Conservation (phyloP, 305 asterid species). For the Solanum hybrid region DNA sequence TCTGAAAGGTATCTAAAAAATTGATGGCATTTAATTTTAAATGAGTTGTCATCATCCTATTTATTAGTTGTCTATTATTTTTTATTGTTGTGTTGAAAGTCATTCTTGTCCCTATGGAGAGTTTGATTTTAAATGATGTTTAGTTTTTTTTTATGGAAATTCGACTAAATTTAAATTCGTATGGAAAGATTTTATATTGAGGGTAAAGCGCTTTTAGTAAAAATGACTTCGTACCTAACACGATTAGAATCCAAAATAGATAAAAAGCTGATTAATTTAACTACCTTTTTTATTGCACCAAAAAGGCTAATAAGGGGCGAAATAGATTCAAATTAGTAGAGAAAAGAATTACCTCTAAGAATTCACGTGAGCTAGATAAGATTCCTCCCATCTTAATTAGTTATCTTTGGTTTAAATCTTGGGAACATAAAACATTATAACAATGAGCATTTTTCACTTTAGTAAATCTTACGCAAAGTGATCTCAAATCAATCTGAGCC, state of each 20-base stretch:
- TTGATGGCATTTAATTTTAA: background rate
- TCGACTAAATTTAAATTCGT: background rate
- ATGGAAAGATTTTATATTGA: accelerated
- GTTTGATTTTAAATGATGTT: background rate
- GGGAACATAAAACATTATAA: background rate
- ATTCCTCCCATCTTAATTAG: background rate
- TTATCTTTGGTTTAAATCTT: background rate
- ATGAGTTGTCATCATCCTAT: background rate
- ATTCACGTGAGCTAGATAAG: background rate
- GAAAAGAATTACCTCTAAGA: too few species aligned
- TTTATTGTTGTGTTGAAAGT: background rate
- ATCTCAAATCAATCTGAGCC: background rate
- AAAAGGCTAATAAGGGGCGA: background rate
- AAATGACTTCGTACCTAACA: background rate
- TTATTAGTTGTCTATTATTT: background rate
- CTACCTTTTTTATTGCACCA: background rate
- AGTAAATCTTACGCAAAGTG: background rate
- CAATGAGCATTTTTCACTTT: background rate
- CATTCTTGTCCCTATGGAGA: background rate
- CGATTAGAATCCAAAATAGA: background rate
- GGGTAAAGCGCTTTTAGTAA: accelerated
- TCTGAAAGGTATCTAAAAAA: background rate
- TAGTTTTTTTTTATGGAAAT: background rate
- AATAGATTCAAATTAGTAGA: background rate
- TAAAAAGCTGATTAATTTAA: background rate